Conservation (phyloP, 2,329 filamentous ascomycete species). For the Epicoccum nigrum region DNA sequence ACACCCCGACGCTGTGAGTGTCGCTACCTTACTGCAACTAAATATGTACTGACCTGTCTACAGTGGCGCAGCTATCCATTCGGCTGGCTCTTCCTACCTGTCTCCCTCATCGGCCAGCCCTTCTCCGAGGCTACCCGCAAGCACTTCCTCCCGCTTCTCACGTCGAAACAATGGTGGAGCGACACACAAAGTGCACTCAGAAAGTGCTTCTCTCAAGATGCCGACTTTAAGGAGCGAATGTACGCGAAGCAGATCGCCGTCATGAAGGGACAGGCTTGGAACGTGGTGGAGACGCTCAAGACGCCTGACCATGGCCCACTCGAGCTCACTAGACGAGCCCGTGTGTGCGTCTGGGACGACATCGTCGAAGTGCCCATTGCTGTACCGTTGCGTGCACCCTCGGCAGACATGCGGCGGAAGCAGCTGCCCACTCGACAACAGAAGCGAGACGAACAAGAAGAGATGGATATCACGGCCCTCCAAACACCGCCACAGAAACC, state of each 20-base stretch:
- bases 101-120: conserved; percentile 92
- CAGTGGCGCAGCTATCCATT: conserved; percentile 89
- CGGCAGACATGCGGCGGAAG: conserved; percentile 79
- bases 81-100: conserved; percentile 96
- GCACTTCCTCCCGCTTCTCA: conserved; percentile 94
- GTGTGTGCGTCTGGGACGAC: conserved; percentile 98
- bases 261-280: conserved; percentile 99
- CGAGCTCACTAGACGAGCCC: conserved; percentile 85
- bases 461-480: conserved; percentile 85
- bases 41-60: conserved; percentile 26
- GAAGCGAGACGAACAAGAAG: conserved; percentile 67
- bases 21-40: background rate
- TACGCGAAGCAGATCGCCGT: conserved; percentile 98
- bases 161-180: conserved; percentile 95
- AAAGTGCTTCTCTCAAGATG: conserved; percentile 86
- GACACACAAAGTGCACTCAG: conserved; percentile 89
- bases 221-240: conserved; percentile 98
- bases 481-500: conserved; percentile 60
- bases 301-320: conserved; percentile 89
- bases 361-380: conserved; percentile 94
- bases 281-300: conserved; percentile 97
- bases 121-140: conserved; percentile 93
- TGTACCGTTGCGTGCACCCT: conserved; percentile 84
- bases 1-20: conserved; percentile 82
- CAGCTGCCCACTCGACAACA: conserved; percentile 51